Base-by-base conservation (phyloP, 495 filamentous ascomycete species). In the Rhizodiscina lignyota region DNA sequence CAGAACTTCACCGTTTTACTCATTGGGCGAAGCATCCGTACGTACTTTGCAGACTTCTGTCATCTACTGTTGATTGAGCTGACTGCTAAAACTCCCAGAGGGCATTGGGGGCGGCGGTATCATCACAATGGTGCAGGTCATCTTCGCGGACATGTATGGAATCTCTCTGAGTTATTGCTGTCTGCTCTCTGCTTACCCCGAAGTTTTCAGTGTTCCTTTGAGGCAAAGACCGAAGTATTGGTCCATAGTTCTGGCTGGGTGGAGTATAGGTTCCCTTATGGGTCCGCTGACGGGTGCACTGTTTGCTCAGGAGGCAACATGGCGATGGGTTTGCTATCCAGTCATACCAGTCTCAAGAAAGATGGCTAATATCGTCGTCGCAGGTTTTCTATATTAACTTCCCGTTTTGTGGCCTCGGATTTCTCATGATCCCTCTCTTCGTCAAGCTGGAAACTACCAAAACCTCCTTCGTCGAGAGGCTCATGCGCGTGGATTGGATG, bases 401-500 rank as follows among this genome's bases (percentile, higher is more conserved):
- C 13, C 60, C 60, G 2, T 51, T 62, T 26, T 51, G 47, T 30
- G 55, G 40, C 4, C 24, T 58, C 12, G 52, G 48, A 2, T 36
- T 59, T 6, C 26, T 45, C 2, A 36, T 52, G 6, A 50, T 52
- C 2, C 38, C 43, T 1, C 35, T 56, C 17, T 38, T 52, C 20
- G 34, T 59, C 4, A 23, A 31, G 3, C 29, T 52, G 3, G 34
- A 44, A 4, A 4, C 33, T 1, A 13, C 19, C 15, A 4, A 17
- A 0, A 13, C 4, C 11, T 15, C 39, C 28, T 37, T 32, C 0
- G 20, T n/a, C 5, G 28, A 48, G 21, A 44, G 40, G 15, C 26
- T 71, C 0, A 2, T 38, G 16, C 53, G 51, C 15, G 64, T 77
- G 17, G 77, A 82, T 43, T 79, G 73, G 63, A 22, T 69, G 20